Evolutionary conservation across 495 filamentous ascomycete species (phyloP).

Genomic region (Aspergillus incahuasiensis): DNA sequence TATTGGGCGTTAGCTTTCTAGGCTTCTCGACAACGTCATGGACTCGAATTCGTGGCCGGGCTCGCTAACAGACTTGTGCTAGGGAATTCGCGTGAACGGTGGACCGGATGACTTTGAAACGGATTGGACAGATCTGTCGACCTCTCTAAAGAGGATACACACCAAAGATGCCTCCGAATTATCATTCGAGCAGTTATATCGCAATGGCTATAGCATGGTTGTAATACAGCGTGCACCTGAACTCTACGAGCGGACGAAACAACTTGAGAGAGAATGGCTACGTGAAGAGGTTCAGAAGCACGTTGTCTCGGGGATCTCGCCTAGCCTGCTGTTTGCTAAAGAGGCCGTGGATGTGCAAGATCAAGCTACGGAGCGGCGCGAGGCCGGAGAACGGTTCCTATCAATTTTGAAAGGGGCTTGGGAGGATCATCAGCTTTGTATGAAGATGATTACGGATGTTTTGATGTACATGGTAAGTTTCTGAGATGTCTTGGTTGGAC

Average conservation of each 20-base stretch:
- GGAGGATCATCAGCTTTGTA: conserved; percentile 84
- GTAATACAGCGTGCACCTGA: conserved; percentile 76
- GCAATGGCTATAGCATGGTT: conserved; percentile 94
- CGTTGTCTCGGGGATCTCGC: conserved; percentile 58
- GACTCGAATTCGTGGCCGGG: background rate
- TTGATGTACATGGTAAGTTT: conserved; percentile 88
- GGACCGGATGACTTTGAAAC: conserved; percentile 67
- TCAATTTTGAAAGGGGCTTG: conserved; percentile 69
- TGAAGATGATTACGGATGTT: conserved; percentile 97
- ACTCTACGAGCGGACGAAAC: conserved; percentile 75
- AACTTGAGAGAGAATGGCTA: conserved; percentile 79
- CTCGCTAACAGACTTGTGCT: conserved; percentile 13
- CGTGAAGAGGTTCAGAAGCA: conserved; percentile 57
- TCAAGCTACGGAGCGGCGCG: conserved; percentile 67
- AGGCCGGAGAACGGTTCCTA: conserved; percentile 80
- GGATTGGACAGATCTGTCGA: conserved; percentile 69
- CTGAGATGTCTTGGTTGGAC: background rate
- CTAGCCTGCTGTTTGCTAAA: conserved; percentile 48
- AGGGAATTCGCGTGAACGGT: conserved; percentile 52
- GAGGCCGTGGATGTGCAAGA: conserved; percentile 40
- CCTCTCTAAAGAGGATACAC: conserved; percentile 80
- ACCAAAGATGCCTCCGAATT: conserved; percentile 84
- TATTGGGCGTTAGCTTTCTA: background rate
- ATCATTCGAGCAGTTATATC: conserved; percentile 94
- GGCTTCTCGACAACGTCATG: background rate